Evolutionary conservation across 2,329 filamentous ascomycete genomes (phyloP).

Genomic region (Apiospora malaysiana): DNA sequence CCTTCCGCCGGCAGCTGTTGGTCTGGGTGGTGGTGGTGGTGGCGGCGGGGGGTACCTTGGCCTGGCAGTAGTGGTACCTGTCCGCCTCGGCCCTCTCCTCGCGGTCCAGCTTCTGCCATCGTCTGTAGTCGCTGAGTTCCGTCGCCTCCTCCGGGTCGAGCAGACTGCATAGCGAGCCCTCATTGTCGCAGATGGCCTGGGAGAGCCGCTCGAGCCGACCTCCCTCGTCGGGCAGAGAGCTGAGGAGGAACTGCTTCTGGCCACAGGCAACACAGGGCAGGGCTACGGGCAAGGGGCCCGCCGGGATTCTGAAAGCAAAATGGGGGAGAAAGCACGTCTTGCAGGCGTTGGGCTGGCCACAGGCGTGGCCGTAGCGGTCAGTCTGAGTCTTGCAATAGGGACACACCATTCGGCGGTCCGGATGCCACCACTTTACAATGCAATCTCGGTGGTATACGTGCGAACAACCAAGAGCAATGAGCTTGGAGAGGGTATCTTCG

Average conservation of each 20-base stretch:
- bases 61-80: background rate
- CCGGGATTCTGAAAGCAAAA: background rate
- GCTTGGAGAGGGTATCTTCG: background rate
- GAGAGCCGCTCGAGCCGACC: background rate
- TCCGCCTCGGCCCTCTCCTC: background rate
- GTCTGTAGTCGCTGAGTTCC: background rate
- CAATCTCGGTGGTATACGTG: slow-evolving; percentile 16
- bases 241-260: background rate
- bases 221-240: no score
- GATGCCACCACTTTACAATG: background rate
- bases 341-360: background rate
- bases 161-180: background rate
- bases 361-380: background rate
- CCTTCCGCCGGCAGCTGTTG: background rate
- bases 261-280: background rate
- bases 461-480: background rate
- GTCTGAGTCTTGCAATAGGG: background rate
- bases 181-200: background rate
- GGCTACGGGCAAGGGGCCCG: background rate
- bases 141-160: background rate
- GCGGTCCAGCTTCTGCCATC: background rate
- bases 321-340: background rate
- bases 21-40: background rate
- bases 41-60: background rate
- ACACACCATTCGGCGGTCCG: background rate